A percentile compares a stretch with the other conserved stretches of the same genome.
These are phyloP conservation scores for Solanum tacnaense DNA, from an alignment of 257 asterid genomes.

Conservation along the genomic window DNA sequence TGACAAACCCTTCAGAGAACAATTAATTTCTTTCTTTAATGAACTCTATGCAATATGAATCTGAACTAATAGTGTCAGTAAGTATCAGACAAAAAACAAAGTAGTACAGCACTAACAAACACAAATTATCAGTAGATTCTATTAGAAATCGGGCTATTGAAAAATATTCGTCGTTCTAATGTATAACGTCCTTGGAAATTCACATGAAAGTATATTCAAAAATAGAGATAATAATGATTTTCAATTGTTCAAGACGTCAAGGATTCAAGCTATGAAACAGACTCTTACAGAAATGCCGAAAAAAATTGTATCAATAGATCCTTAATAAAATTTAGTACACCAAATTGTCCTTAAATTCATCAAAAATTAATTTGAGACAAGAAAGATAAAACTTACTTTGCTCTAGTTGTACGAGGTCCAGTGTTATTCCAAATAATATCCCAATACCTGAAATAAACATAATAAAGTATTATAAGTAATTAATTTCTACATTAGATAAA, in stretches of 20 bases:
- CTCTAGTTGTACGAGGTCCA: conserved; percentile 1
- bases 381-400: conserved; percentile 10
- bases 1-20: not conserved
- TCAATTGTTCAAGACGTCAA: not conserved
- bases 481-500: not conserved
- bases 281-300: fast-evolving
- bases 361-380: not conserved
- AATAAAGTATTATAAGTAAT: not conserved
- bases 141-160: not conserved
- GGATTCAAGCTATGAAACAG: not conserved
- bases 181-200: not conserved
- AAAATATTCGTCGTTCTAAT: not conserved
- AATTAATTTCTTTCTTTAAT: not conserved
- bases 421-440: conserved; percentile 34
- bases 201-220: not conserved
- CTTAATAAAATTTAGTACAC: not conserved
- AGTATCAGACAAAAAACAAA: not conserved
- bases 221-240: not conserved
- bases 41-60: fast-evolving
- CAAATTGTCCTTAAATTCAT: not conserved
- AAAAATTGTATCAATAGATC: no score
- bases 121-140: not conserved
- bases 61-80: not conserved
- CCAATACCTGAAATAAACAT: conserved; percentile 35
- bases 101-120: not conserved